Conservation (phyloP, 2,329 filamentous ascomycete species). For the Onygena corvina region DNA sequence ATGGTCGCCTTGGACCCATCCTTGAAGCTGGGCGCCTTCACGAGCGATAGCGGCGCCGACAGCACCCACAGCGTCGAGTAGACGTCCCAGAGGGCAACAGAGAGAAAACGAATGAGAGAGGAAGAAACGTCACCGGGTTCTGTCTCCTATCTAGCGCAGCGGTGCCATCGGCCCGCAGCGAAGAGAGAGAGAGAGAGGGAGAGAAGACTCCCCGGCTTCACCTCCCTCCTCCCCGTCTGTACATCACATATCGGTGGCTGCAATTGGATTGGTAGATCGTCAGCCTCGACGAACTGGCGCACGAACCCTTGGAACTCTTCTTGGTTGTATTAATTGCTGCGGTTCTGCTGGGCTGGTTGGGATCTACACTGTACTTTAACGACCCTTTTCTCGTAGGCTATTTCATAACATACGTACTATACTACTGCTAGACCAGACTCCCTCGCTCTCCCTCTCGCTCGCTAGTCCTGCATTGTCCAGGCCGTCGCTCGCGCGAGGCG, state of each 20-base stretch:
- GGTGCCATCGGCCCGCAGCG: background rate
- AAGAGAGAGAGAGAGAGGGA: no score
- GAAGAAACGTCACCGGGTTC: background rate
- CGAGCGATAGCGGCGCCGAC: slow-evolving; percentile 23
- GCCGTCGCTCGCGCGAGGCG: background rate
- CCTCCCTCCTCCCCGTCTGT: background rate
- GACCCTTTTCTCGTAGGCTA: background rate
- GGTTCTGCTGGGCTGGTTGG: slow-evolving; percentile 4
- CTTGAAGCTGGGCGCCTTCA: slow-evolving; percentile 48
- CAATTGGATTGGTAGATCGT: background rate
- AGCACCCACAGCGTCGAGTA: slow-evolving; percentile 28
- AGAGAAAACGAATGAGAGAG: background rate
- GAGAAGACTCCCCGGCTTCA: no score
- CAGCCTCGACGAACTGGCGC: background rate
- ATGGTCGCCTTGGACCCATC: slow-evolving; percentile 89
- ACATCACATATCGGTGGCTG: background rate
- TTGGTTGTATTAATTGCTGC: background rate
- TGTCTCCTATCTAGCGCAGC: background rate
- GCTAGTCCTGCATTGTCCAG: background rate
- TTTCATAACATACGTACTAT: slow-evolving; percentile 4
- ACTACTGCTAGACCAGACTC: no score
- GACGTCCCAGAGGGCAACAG: slow-evolving; percentile 10
- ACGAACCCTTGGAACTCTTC: background rate
- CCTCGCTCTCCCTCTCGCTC: background rate
- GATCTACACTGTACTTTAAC: slow-evolving; percentile 6